Base-by-base conservation (phyloP, 768 basidiomycete genomes). In the Lentinula aciculospora region DNA sequence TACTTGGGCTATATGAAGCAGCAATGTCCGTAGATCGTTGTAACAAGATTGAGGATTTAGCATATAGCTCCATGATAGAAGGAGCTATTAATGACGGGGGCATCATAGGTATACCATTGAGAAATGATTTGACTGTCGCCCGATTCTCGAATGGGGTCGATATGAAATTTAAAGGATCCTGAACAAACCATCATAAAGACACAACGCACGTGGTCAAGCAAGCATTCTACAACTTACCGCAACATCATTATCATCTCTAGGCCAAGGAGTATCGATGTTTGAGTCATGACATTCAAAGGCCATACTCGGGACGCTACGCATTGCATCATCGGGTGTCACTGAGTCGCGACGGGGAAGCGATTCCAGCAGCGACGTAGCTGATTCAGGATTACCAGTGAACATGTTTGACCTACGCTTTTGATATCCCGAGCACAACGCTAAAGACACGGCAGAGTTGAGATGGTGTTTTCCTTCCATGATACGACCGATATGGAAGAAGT, bases 391-490 rank as follows among this genome's bases (percentile, higher is more conserved):
- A n/a, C n/a, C n/a, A n/a, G n/a, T n/a, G n/a, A n/a, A n/a, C n/a
- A 44, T 23, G 17, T n/a, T n/a, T 9, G 42, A 21, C 9, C 42
- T n/a, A 2, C 4, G 21, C 6, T 44, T 19, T 70, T 60, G 58
- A 27, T 77, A 42, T 27, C 59, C 64, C 29, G 66, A 42, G 57
- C 65, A 59, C 37, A 66, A 45, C 1, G 60, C 69, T 23, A 77
- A 51, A 2, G 65, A 61, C 56, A 71, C 68, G 27, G 77, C 70
- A 0, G 75, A 68, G 56, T 69, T 68, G 49, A 69, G 67, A 44
- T 69, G 68, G 57, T 77, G 77, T 50, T 69, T 71, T 3, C 75
- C 81, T 36, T 78, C 79, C 2, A 77, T 62, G 9, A 67, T 53
- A 25, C 78, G 70, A 31, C 72, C 74, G 29, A 66, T 67, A 31